Evolutionary conservation across 192 early-diverging fungal genomes (phyloP), one percentile per base, ranked within the genome.

Genomic region (Umbelopsis sp.): DNA sequence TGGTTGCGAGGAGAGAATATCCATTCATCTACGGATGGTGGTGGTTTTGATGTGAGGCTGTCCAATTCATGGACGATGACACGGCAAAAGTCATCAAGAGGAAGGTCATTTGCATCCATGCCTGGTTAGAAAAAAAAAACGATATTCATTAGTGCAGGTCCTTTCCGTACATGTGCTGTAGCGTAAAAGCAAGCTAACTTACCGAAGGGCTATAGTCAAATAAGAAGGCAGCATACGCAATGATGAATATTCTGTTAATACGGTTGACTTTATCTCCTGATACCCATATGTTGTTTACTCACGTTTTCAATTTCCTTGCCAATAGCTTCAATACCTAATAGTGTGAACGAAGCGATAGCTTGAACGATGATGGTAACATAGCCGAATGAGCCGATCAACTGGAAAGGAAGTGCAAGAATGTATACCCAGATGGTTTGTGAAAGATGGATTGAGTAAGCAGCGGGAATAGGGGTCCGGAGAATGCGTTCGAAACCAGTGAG

Each of bases 281-380:
- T 94, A 74, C 96, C 93, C 26, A 81, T 81, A 62, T 95, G 92
- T 72, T 87, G 84, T 38, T 93, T 93, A 76, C 97, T 96, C 11
- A 95, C 95, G 75, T 97, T 96, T 82, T 98, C 95, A 66, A 98
- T 96, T 81, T 96, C 93, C 20, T 85, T 84, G 31, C 92, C 95
- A 68, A 97, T 96, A 11, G 81, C 80, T 65, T 95, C 89, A 65
- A 98, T 92, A 73, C 96, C 96, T 21, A 96, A 78, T 73, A 96
- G 82, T 62, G 86, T 88, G 68, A 95, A 94, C 1, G 90, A 75
- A 1, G 88, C 81, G 10, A 96, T 78, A 53, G 88, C 81, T 62
- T 88, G 83, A 14, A 94, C 72, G 6, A 90, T 82, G 49, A 96
- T 89, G 54, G 92, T 90, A 25, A 82, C 44, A 45, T 49, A 69